Base-by-base conservation (phyloP, 2,329 filamentous ascomycete species). In the Diplodia mutila region DNA sequence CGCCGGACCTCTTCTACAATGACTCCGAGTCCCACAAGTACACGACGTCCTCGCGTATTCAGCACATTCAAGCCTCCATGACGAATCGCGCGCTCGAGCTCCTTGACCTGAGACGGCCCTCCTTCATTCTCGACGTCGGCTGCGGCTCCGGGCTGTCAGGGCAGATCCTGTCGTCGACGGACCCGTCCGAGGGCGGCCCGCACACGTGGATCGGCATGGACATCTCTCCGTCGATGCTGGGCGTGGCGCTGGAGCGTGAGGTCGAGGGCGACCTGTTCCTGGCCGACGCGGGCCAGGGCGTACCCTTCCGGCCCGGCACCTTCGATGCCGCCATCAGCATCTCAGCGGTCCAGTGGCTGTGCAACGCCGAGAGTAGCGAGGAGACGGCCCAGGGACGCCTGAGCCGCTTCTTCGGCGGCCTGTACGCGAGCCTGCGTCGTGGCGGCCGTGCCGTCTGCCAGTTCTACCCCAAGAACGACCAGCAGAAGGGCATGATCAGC, bases 131-230 rank as follows among this genome's bases (percentile, higher is more conserved):
- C 77, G 95, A 99, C 78, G 83, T 98, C n/a, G 95, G 95, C 78
- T 98, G 95, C 80, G 95, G 95, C 75, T 96, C 92, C 72, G 95
- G 95, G 16, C 88, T 99, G 25, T 97, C 92, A 0, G 95, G 95
- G 76, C 94, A 97, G 78, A 97, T 98, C 68, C 87, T 99, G 54
- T 93, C 92, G 14, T 84, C 88, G n/a, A 82, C 90, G 0, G 80
- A 85, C 0, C 84, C 86, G 1, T 86, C 89, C 12, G 89, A 93
- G 68, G 91, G 91, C 66, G 93, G 93, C 0, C 93, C 93, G 4
- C 95, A 99, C 81, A 89, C 90, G 1, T 99, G 95, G 95, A 85
- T 98, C n/a, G 95, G 95, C 69, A 94, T 98, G 91, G 95, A 99
- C 77, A 90, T 99, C 27, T 93, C 91, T 4, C 90, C 92, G 0